phyloP scores from a whole-genome alignment of 2,329 filamentous ascomycete species.

The Albifimbria verrucaria region DNA sequence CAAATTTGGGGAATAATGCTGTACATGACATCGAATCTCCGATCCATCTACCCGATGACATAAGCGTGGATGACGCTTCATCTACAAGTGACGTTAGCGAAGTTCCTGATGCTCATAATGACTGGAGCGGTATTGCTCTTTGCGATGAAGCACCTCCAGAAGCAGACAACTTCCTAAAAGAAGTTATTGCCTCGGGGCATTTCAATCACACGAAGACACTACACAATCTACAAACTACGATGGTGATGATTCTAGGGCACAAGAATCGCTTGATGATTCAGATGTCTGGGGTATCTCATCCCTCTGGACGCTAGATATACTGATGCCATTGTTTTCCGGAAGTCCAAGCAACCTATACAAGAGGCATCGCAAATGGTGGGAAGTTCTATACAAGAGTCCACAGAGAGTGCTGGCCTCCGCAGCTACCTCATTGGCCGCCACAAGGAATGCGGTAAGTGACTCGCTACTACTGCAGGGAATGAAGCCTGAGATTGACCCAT shows the following conservation, averaged over 20 bases:
- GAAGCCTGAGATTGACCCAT: slow-evolving; percentile 8
- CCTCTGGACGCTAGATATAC: neutral
- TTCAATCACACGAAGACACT: neutral
- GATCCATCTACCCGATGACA: neutral
- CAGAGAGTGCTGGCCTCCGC: slow-evolving; percentile 63
- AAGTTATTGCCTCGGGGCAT: neutral
- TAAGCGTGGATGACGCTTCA: neutral
- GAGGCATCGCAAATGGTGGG: too few species aligned
- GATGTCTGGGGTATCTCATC: neutral
- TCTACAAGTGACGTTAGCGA: neutral
- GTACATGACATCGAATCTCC: neutral
- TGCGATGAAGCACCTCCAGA: neutral
- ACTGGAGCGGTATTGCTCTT: neutral
- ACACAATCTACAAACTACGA: neutral
- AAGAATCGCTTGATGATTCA: neutral
- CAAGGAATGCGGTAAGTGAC: slow-evolving; percentile 77
- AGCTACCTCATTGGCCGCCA: slow-evolving; percentile 93
- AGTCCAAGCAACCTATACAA: too few species aligned
- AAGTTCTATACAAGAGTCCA: too few species aligned
- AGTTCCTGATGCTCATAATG: neutral
- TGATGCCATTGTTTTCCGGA: neutral
- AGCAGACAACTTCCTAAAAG: neutral
- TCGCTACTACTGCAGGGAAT: neutral
- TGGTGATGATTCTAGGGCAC: neutral
- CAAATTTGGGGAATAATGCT: neutral